Evolutionary conservation across 768 basidiomycete genomes (phyloP).

Genomic region (Agrocybe chaxingu): DNA sequence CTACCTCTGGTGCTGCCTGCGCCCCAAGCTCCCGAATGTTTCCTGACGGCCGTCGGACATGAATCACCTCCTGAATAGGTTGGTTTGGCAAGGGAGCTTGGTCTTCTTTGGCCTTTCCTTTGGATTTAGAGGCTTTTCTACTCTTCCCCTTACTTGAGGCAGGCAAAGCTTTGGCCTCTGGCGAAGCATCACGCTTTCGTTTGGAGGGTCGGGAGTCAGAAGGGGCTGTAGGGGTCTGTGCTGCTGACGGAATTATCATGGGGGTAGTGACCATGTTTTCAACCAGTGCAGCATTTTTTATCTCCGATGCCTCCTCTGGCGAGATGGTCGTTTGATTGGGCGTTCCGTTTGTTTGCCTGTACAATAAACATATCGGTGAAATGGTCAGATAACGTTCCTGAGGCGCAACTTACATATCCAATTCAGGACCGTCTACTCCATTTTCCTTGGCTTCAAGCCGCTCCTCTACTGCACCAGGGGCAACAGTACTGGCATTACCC

Average conservation of each 20-base stretch:
- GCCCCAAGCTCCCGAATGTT: constrained; percentile 1
- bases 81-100: constrained; percentile 3
- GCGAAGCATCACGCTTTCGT: constrained; percentile 14
- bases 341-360: too few species aligned
- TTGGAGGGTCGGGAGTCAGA: constrained; percentile 3
- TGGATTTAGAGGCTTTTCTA: constrained; percentile 8
- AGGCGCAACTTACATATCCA: too few species aligned
- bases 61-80: constrained; percentile 15
- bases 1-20: constrained; percentile 6
- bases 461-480: constrained; percentile 13
- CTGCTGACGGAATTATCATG: too few species aligned
- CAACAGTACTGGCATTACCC: constrained; percentile 18
- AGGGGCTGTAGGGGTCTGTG: too few species aligned
- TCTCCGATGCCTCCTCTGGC: too few species aligned
- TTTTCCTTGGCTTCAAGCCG: too few species aligned
- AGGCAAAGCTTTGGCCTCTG: neutral
- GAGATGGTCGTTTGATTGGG: too few species aligned
- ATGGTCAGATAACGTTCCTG: too few species aligned
- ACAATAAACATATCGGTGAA: too few species aligned
- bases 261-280: too few species aligned
- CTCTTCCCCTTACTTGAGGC: constrained; percentile 10
- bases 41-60: constrained; percentile 23
- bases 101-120: constrained; percentile 8
- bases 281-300: too few species aligned
- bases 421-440: too few species aligned